Evolutionary conservation across 2,329 filamentous ascomycete species (phyloP), one percentile per base, ranked within the genome.

Genomic region (Colletotrichum noveboracense): DNA sequence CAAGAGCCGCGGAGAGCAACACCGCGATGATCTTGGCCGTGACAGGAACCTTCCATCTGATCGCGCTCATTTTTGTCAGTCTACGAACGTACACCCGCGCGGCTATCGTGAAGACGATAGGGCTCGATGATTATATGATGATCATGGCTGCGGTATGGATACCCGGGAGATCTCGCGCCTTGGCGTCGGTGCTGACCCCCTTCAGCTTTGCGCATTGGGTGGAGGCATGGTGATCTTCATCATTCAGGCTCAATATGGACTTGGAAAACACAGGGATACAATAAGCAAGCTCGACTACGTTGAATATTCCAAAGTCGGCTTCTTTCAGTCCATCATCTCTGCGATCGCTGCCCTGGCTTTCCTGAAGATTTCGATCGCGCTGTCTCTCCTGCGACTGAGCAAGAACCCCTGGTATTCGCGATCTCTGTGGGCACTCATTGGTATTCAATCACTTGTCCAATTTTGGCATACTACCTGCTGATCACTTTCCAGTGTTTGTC

Each of bases 301-400:
- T 18, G 78, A 79, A 3, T 86, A 87, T 67, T 77, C 81, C 3
- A 86, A 87, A 58, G 84, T 86, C 55, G 82, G 84, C 30, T 89
- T 86, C 77, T 84, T 86, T 64, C 87, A 90, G 75, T 85, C 86
- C 9, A 80, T 91, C 64, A 80, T 88, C 58, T 83, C 87, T 26
- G 86, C 89, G 78, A 73, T 73, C 14, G 75, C 64, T 5, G 75
- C 71, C 1, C 26, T 76, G 26, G 71, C 71, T 7, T 71, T 80
- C 9, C 78, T 80, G 43, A 81, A 81, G 69, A 68, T 80, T 18
- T 80, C 80, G 13, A 80, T 81, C 38, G 78, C 77, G 7, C 30
- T 81, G 10, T 77, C 77, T 9, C 70, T 81, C 36, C 71, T 78
- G 13, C 78, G 78, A 26, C 61, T 81, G 8, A 79, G 78, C 77